Percentiles rank a stretch among this genome's conserved stretches.
Conservation (phyloP, 1,139 yeast genomes). For the Suhomyces yuchorum region DNA sequence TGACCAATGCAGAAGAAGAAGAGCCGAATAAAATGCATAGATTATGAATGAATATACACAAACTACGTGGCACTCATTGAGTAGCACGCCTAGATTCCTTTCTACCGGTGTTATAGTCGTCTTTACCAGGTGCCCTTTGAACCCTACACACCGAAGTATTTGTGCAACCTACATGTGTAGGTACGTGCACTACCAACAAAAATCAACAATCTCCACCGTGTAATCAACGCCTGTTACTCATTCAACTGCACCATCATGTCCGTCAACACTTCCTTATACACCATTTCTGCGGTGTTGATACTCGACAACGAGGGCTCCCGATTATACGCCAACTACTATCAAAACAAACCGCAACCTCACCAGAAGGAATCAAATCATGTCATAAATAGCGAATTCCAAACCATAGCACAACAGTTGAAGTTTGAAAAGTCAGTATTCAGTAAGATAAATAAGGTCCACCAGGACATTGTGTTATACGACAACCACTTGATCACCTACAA, state of each 20-base stretch:
- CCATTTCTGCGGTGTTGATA: slow-evolving; percentile 75
- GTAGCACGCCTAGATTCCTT: no score
- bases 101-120: no score
- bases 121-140: no score
- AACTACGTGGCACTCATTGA: no score
- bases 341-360: slow-evolving; percentile 32
- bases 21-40: no score
- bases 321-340: slow-evolving; percentile 82
- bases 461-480: slow-evolving; percentile 80
- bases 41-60: no score
- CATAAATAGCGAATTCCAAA: slow-evolving; percentile 24
- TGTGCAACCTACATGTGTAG: background rate
- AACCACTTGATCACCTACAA: slow-evolving; percentile 80
- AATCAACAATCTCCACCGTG: slow-evolving; percentile 14
- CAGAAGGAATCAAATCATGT: slow-evolving; percentile 10
- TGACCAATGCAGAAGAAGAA: no score
- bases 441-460: slow-evolving; percentile 78
- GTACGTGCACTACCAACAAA: slow-evolving; percentile 5
- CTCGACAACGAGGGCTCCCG: slow-evolving; percentile 83
- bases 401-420: slow-evolving; percentile 64
- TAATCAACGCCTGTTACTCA: slow-evolving; percentile 5
- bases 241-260: slow-evolving; percentile 37
- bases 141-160: no score
- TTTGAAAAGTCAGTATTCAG: slow-evolving; percentile 74
- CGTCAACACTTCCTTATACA: slow-evolving; percentile 68